Evolutionary conservation across 495 filamentous ascomycete genomes (phyloP), one percentile per base, ranked within the genome.

Genomic region (Neurospora intermedia): DNA sequence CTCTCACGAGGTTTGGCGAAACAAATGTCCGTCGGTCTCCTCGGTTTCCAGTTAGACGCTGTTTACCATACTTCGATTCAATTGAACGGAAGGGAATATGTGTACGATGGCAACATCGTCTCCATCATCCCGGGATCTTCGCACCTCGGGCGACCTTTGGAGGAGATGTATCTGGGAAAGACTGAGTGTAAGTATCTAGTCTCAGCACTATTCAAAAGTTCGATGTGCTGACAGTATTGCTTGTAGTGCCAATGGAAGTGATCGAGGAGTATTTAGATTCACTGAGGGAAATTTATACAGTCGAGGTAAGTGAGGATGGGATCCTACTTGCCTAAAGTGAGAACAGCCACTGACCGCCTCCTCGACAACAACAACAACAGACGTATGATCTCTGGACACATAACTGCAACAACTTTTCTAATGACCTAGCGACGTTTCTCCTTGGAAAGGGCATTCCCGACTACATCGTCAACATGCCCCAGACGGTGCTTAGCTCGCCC

Each of bases 361-460:
- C 35, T 40, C 11, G 7, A 18, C 27, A 39, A 31, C 76, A 94
- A 18, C 27, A 39, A 31, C 76, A 94, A 31, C 76, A 94, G 91
- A 93, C 92, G 0, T 98, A 98, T 77, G 92, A 97, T 80, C 84
- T 97, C 4, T 88, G 82, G 75, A 84, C 91, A 45, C 94, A 97
- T 78, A 99, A 99, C 78, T 98, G 96, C 87, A 98, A 99, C 83
- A 98, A 98, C 84, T 99, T 99, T 81, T 92, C 93, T 6, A 94
- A 98, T 78, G 96, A 98, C 74, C 88, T 99, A 75, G 83, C 92
- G 69, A 97, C 91, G 84, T 98, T 99, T 73, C 84, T 98, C 3
- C 83, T 97, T n/a, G 95, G 96, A 27, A 91, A 89, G 77, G 90
- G 92, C 11, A 98, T 99, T 73, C 96, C 96, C 13, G 86, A 88